A percentile compares a stretch with the other conserved stretches of the same genome.
phyloP scores from a whole-genome alignment of 257 asterid genomes.

The Nicotiana otophora region DNA sequence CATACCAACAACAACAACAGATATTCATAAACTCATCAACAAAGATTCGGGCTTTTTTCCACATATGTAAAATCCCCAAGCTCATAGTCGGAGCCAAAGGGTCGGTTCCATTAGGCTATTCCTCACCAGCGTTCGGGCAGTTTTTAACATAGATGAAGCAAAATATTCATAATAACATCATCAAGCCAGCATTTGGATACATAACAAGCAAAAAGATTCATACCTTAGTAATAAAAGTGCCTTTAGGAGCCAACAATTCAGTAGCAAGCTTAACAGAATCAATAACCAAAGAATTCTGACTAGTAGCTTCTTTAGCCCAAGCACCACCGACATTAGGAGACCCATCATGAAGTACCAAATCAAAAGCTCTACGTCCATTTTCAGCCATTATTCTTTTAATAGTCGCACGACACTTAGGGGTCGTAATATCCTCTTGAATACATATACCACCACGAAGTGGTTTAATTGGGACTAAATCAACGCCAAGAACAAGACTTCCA shows the following conservation, averaged over 20 bases:
- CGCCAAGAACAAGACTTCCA: slow-evolving; percentile 80
- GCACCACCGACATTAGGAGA: slow-evolving; percentile 96
- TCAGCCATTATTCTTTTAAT: slow-evolving; percentile 74
- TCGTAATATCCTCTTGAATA: slow-evolving; percentile 72
- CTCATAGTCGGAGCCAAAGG: too few relatives aligned
- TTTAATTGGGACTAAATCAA: slow-evolving; percentile 75
- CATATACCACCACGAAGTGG: slow-evolving; percentile 82
- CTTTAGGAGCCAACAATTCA: slow-evolving; percentile 77
- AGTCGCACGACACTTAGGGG: slow-evolving; percentile 52
- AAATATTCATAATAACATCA: slow-evolving; percentile 14
- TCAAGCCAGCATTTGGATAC: background rate
- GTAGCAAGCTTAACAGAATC: slow-evolving; percentile 87
- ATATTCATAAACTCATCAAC: too few relatives aligned
- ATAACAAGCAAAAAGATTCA: background rate
- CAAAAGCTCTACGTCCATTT: slow-evolving; percentile 64
- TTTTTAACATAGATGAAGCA: slow-evolving; percentile 23
- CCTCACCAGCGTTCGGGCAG: too few relatives aligned
- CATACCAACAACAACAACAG: too few relatives aligned
- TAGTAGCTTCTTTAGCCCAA: slow-evolving; percentile 88
- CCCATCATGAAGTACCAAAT: slow-evolving; percentile 84
- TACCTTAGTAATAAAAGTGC: slow-evolving; percentile 87
- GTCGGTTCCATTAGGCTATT: too few relatives aligned
- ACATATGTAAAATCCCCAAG: too few relatives aligned
- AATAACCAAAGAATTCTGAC: slow-evolving; percentile 82
- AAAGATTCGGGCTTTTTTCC: too few relatives aligned